These are phyloP conservation scores for Candolleomyces efflorescens DNA, from an alignment of 768 basidiomycete genomes.

Conservation along the genomic window DNA sequence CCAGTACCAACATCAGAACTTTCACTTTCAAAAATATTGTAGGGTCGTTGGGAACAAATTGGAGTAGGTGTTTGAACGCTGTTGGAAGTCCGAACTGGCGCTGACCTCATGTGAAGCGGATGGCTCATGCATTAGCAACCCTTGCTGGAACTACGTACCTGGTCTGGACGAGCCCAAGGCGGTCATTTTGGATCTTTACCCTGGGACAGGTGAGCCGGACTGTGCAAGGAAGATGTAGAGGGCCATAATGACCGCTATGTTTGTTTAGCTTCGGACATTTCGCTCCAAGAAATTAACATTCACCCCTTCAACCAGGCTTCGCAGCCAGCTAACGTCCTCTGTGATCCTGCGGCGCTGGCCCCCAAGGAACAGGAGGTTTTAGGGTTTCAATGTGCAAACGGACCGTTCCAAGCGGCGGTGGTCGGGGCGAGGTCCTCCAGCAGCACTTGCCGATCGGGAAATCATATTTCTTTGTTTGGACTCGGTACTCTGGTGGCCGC, in stretches of 20 bases:
- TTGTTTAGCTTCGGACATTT: slow-evolving; percentile 24
- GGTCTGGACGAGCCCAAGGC: slow-evolving; percentile 30
- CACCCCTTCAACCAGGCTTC: slow-evolving; percentile 19
- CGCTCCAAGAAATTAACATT: slow-evolving; percentile 22
- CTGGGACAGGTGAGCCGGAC: slow-evolving; percentile 25
- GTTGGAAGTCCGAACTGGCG: neutral
- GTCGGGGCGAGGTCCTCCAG: neutral
- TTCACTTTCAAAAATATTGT: slow-evolving; percentile 33
- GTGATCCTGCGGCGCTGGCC: slow-evolving; percentile 25
- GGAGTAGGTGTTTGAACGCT: slow-evolving; percentile 25
- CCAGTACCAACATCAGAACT: slow-evolving; percentile 31
- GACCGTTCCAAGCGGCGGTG: slow-evolving; percentile 20
- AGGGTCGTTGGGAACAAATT: slow-evolving; percentile 28
- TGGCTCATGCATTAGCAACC: slow-evolving; percentile 33
- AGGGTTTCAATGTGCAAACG: slow-evolving; percentile 27
- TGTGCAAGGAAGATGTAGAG: neutral
- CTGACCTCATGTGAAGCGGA: slow-evolving; percentile 22
- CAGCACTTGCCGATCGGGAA: neutral
- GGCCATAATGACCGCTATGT: neutral
- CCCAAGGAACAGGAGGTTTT: slow-evolving; percentile 23
- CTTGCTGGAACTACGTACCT: slow-evolving; percentile 35
- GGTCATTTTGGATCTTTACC: slow-evolving; percentile 34
- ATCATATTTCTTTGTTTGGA: slow-evolving; percentile 5
- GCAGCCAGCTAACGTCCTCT: slow-evolving; percentile 23
- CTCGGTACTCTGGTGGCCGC: neutral